Evolutionary conservation across 2,329 filamentous ascomycete genomes (phyloP).

Genomic region (Sporothrix schenckii): DNA sequence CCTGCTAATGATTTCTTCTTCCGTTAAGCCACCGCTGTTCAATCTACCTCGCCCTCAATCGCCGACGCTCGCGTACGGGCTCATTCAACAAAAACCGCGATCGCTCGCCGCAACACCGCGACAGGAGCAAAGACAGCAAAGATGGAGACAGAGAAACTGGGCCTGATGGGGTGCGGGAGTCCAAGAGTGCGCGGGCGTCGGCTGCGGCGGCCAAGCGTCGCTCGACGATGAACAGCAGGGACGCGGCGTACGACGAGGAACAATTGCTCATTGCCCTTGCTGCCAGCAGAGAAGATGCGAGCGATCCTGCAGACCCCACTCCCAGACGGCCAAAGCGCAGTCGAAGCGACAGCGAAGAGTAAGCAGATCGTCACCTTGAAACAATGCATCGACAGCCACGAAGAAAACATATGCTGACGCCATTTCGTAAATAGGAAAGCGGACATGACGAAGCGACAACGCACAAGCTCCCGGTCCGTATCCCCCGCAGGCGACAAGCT

Average conservation of each 20-base stretch:
- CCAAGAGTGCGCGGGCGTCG: slow-evolving; percentile 51
- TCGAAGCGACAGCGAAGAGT: slow-evolving; percentile 94
- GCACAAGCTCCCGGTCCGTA: slow-evolving; percentile 75
- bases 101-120: slow-evolving; percentile 57
- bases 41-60: slow-evolving; percentile 64
- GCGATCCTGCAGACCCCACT: slow-evolving; percentile 55
- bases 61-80: slow-evolving; percentile 61
- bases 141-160: slow-evolving; percentile 39
- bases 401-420: neutral
- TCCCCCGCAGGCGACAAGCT: slow-evolving; percentile 59
- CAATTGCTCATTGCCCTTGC: slow-evolving; percentile 90
- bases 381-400: slow-evolving; percentile 8
- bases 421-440: slow-evolving; percentile 61
- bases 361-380: slow-evolving; percentile 49
- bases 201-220: slow-evolving; percentile 72
- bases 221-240: slow-evolving; percentile 96
- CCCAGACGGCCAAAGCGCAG: slow-evolving; percentile 74
- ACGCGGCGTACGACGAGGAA: slow-evolving; percentile 94
- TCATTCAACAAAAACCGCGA: slow-evolving; percentile 67
- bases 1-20: slow-evolving; percentile 46
- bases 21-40: slow-evolving; percentile 64
- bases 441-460: slow-evolving; percentile 74
- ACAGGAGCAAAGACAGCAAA: slow-evolving; percentile 59
- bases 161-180: slow-evolving; percentile 28
- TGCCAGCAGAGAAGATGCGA: slow-evolving; percentile 83